Percentiles rank a stretch among this genome's conserved stretches.
phyloP scores from a whole-genome alignment of 345 rosid species.

The Litchi chinensis region DNA sequence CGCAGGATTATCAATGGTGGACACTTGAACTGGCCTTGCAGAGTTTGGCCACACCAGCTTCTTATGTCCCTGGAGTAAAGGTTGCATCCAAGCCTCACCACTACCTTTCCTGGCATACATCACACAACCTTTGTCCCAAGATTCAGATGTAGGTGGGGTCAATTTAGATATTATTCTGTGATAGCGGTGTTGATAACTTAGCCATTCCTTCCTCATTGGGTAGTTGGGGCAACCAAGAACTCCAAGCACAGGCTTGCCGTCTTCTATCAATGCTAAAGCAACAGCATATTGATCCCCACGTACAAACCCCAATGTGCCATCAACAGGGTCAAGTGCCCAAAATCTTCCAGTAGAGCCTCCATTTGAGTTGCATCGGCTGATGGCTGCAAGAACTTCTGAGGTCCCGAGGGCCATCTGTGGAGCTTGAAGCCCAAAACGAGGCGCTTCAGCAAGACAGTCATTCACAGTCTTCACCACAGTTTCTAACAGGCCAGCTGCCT shows the following conservation, averaged over 20 bases:
- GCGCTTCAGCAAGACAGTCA: constrained; percentile 44
- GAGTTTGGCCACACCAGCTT: constrained; percentile 46
- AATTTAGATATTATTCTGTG: constrained; percentile 56
- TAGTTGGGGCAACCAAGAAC: constrained; percentile 67
- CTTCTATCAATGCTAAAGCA: constrained; percentile 52
- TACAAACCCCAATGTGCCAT: constrained; percentile 59
- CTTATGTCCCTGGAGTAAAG: constrained; percentile 36
- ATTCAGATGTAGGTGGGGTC: constrained; percentile 40
- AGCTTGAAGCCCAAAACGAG: constrained; percentile 47
- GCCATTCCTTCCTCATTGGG: constrained; percentile 60
- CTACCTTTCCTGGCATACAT: constrained; percentile 48
- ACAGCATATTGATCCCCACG: constrained; percentile 66
- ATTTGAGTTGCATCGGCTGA: constrained; percentile 48
- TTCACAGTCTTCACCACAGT: constrained; percentile 47
- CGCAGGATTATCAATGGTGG: constrained; percentile 48
- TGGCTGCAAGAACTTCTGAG: constrained; percentile 51
- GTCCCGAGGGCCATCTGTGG: constrained; percentile 33
- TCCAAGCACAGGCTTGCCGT: constrained; percentile 58
- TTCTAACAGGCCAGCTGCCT: constrained; percentile 34
- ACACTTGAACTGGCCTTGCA: constrained; percentile 45
- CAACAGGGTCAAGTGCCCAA: constrained; percentile 65
- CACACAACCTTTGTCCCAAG: constrained; percentile 63
- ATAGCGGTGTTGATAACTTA: constrained; percentile 54
- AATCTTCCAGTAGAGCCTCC: constrained; percentile 43
- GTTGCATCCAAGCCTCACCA: constrained; percentile 60